Evolutionary conservation across 2,329 filamentous ascomycete species (phyloP).

Genomic region (Akanthomyces uredinophilus): DNA sequence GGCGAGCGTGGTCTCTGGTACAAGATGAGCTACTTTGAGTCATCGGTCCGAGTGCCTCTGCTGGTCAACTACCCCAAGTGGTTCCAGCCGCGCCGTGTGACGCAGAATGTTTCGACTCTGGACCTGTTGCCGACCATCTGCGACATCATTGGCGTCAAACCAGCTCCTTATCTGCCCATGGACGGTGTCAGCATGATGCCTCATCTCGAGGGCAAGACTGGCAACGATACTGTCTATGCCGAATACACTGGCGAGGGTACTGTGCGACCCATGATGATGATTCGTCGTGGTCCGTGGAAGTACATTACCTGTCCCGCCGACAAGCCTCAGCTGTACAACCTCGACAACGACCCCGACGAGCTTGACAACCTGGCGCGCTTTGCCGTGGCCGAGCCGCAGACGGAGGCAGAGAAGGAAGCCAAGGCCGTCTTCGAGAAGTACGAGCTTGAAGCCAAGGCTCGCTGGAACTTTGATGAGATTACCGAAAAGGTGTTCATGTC

Average conservation of each 20-base stretch:
- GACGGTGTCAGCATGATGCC: conserved; percentile 78
- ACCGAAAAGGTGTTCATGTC: conserved; percentile 68
- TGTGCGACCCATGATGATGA: conserved; percentile 87
- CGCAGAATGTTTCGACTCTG: conserved; percentile 82
- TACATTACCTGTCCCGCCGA: conserved; percentile 83
- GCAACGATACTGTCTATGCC: conserved; percentile 82
- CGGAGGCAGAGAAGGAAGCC: conserved; percentile 41
- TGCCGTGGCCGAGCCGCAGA: conserved; percentile 34
- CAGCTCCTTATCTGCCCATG: conserved; percentile 69
- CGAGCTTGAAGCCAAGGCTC: conserved; percentile 63
- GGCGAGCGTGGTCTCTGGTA: conserved; percentile 91
- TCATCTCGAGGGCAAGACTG: conserved; percentile 61
- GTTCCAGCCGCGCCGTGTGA: conserved; percentile 71
- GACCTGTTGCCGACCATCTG: conserved; percentile 87
- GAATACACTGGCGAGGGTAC: conserved; percentile 96
- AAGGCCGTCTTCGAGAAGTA: conserved; percentile 58
- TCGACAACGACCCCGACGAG: conserved; percentile 70
- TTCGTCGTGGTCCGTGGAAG: conserved; percentile 83
- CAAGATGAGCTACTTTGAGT: conserved; percentile 97
- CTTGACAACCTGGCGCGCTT: conserved; percentile 63
- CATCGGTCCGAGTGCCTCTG: conserved; percentile 82
- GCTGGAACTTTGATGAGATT: conserved; percentile 79
- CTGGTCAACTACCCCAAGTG: conserved; percentile 74
- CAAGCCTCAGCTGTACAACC: conserved; percentile 77
- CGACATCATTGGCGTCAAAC: conserved; percentile 69